phyloP scores from a whole-genome alignment of 2,329 filamentous ascomycete species.

The Nannizzia gypsea region DNA sequence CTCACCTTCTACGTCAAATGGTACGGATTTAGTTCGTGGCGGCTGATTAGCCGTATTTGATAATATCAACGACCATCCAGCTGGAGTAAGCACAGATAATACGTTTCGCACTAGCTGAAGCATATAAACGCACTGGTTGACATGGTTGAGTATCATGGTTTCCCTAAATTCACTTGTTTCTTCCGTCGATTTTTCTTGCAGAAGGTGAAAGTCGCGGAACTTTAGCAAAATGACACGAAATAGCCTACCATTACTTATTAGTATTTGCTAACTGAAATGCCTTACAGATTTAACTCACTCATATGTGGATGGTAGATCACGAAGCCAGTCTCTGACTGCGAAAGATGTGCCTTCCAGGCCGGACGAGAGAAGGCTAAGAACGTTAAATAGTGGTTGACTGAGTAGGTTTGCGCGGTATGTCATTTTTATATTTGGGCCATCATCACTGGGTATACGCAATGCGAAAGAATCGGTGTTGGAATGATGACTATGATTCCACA shows the following conservation, averaged over 20 bases:
- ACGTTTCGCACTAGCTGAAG: slow-evolving; percentile 63
- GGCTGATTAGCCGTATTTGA: slow-evolving; percentile 44
- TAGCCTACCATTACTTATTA: slow-evolving; percentile 20
- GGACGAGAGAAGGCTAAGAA: slow-evolving; percentile 66
- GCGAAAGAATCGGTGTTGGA: slow-evolving; percentile 26
- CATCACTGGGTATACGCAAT: slow-evolving; percentile 10
- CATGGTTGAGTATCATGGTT: slow-evolving; percentile 46
- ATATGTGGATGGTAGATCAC: slow-evolving; percentile 43
- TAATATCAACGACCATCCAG: slow-evolving; percentile 59
- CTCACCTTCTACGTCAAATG: slow-evolving; percentile 44
- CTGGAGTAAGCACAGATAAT: slow-evolving; percentile 54
- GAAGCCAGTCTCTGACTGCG: slow-evolving; percentile 70
- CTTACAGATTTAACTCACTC: slow-evolving; percentile 31
- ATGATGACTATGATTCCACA: slow-evolving; percentile 35
- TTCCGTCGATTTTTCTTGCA: slow-evolving; percentile 13
- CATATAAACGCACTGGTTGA: slow-evolving; percentile 68
- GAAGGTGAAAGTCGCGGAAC: slow-evolving; percentile 19
- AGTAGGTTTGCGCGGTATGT: slow-evolving; percentile 49
- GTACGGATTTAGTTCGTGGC: slow-evolving; percentile 30
- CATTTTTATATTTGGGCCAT: slow-evolving; percentile 19
- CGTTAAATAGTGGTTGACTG: slow-evolving; percentile 65
- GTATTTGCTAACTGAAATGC: background rate
- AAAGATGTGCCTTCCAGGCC: slow-evolving; percentile 63
- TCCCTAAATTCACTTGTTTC: slow-evolving; percentile 29
- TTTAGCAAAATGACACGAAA: slow-evolving; percentile 27